Evolutionary conservation across 192 early-diverging fungal genomes (phyloP), one percentile per base, ranked within the genome.

Genomic region (Backusella luteola): DNA sequence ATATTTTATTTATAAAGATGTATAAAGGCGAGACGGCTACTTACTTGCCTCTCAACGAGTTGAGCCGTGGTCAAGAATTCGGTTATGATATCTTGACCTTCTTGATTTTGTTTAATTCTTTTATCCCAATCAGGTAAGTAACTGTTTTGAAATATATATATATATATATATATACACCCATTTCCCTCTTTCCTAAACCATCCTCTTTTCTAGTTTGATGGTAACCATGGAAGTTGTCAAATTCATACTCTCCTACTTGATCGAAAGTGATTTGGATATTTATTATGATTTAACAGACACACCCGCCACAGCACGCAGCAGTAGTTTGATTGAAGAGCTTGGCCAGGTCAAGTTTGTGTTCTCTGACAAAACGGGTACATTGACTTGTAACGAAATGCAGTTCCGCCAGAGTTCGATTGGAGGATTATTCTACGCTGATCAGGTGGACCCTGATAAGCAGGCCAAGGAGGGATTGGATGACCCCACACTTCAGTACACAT

Each of bases 191-290:
- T 17, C 79, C 7, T 19, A n/a, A 53, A 53, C 7, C 6, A n/a
- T 14, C 42, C 46, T 19, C 26, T 59, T 21, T 17, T 89, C 90
- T 80, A 93, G 93, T 88, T 92, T 98, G 84, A 96, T 99, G 78
- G 95, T 99, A 34, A 98, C 96, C 21, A 96, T 99, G 96, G 98
- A 99, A 81, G 89, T 98, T 66, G 96, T 98, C 52, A 99, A 99
- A 86, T 98, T 92, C 80, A 89, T 91, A 84, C 90, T 97, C 80
- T 93, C 94, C 12, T 84, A 90, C 72, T 87, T 98, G 34, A 98
- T 99, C 79, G 94, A 96, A 84, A 85, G 87, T 6, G 97, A 99
- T 78, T 77, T 96, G 80, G 98, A 99, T 78, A 94, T 99, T 87
- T 99, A 98, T 85, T 94, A 97, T 77, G 97, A 96, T 76, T 85